Conservation (phyloP, 23 red algal species). For the Cyanidium caldarium region DNA sequence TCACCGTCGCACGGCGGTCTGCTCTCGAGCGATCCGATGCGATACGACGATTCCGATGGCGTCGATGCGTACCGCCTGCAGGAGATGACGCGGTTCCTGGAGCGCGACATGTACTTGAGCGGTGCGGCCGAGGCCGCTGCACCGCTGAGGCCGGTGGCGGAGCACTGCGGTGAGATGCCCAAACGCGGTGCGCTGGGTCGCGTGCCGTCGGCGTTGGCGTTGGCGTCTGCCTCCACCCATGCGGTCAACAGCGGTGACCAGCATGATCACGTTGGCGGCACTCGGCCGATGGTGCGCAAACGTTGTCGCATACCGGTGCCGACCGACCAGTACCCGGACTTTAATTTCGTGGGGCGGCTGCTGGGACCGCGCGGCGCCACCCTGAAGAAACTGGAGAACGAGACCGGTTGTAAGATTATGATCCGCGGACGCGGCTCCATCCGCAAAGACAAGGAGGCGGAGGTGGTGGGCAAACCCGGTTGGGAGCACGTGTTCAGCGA, state of each 20-base stretch:
- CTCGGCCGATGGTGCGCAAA: slow-evolving; percentile 12
- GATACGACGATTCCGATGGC: background rate
- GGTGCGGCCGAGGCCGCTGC: background rate
- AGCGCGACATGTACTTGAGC: background rate
- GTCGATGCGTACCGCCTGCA: background rate
- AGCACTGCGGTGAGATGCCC: background rate
- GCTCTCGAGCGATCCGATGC: background rate
- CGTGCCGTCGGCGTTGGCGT: background rate
- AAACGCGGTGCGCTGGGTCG: background rate
- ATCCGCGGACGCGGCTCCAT: slow-evolving; percentile 89
- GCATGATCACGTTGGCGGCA: background rate
- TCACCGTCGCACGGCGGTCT: background rate
- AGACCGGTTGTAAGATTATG: slow-evolving; percentile 90
- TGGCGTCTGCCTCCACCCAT: background rate
- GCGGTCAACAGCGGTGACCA: background rate
- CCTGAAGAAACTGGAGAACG: slow-evolving; percentile 60
- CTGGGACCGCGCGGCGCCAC: slow-evolving; percentile 87
- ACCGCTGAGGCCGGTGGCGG: too few relatives aligned
- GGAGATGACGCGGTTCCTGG: background rate
- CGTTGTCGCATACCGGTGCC: slow-evolving; percentile 51
- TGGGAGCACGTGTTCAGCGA: slow-evolving; percentile 94
- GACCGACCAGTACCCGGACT: slow-evolving; percentile 74
- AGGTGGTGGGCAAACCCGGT: slow-evolving; percentile 85
- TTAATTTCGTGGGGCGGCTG: slow-evolving; percentile 89
- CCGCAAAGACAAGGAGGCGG: slow-evolving; percentile 83